Evolutionary conservation across 75 land plant species (phyloP).

Genomic region (Gnetum montanum): DNA sequence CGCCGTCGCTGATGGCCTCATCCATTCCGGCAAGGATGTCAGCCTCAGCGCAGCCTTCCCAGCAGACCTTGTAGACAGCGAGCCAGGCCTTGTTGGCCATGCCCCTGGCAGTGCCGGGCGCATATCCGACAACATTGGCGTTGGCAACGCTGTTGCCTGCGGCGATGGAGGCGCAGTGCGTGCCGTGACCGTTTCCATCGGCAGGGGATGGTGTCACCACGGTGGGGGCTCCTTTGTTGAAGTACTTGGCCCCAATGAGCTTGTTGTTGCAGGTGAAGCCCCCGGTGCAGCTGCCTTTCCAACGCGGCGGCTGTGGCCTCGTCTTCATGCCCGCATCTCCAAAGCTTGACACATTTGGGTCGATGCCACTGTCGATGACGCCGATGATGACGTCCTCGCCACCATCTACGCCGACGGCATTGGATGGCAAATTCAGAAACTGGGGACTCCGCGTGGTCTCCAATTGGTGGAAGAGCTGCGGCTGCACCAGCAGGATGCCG

Average conservation of each 20-base stretch:
- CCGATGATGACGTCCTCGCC: constrained; percentile 52
- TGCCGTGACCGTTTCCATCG: constrained; percentile 25
- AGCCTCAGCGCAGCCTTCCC: constrained; percentile 10
- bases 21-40: constrained; percentile 36
- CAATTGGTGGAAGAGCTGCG: constrained; percentile 13
- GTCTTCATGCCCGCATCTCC: constrained; percentile 6
- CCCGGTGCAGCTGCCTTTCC: constrained; percentile 20
- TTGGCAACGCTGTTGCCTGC: constrained; percentile 18
- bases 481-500: constrained; percentile 23
- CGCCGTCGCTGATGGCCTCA: constrained; percentile 33
- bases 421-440: constrained; percentile 32
- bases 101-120: constrained; percentile 20
- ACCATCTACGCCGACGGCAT: constrained; percentile 25
- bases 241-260: constrained; percentile 30
- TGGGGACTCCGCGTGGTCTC: constrained; percentile 49
- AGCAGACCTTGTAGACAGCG: constrained; percentile 26
- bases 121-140: constrained; percentile 15
- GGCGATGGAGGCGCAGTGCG: constrained; percentile 27
- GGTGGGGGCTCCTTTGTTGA: constrained; percentile 15
- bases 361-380: constrained; percentile 22
- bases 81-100: constrained; percentile 18
- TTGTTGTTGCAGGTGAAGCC: constrained; percentile 25
- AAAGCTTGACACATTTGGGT: constrained; percentile 52
- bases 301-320: constrained; percentile 10
- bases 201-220: constrained; percentile 12